Evolutionary conservation across 225 moss, liverwort and hornwort species (phyloP).

Genomic region (Sphagnum contortum): DNA sequence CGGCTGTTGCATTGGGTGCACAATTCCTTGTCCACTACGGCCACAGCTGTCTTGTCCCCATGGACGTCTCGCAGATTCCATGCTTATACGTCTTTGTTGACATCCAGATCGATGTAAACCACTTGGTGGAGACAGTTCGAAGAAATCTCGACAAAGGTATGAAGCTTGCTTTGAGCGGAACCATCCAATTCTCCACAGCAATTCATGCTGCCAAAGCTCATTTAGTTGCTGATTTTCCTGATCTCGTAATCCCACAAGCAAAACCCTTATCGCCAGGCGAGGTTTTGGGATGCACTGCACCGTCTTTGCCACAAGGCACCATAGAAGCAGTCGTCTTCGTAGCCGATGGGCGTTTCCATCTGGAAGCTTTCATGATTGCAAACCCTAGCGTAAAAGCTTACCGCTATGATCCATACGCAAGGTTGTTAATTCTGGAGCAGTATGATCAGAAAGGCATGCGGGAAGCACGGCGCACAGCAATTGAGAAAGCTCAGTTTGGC

Average conservation of each 20-base stretch:
- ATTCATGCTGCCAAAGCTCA: constrained; percentile 65
- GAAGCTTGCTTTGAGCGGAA: constrained; percentile 79
- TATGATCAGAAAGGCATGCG: constrained; percentile 94
- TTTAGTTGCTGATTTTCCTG: constrained; percentile 44
- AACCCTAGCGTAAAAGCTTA: constrained; percentile 80
- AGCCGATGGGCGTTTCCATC: constrained; percentile 88
- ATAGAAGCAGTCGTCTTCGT: constrained; percentile 76
- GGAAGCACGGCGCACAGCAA: constrained; percentile 61
- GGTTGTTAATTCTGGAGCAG: constrained; percentile 67
- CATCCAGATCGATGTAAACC: constrained; percentile 78
- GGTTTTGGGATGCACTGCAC: constrained; percentile 92
- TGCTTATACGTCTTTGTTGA: constrained; percentile 98
- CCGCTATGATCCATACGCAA: constrained; percentile 86
- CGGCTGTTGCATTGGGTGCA: constrained; percentile 74
- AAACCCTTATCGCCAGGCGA: constrained; percentile 96
- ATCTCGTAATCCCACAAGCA: constrained; percentile 60
- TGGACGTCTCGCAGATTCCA: constrained; percentile 76
- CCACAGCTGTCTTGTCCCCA: constrained; percentile 87
- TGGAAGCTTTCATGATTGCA: constrained; percentile 96
- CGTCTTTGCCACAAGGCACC: constrained; percentile 43
- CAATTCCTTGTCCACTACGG: constrained; percentile 92
- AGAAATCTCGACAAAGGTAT: constrained; percentile 46
- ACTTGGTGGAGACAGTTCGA: constrained; percentile 60
- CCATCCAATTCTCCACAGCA: constrained; percentile 85
- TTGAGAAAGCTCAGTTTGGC: constrained; percentile 54